phyloP scores from a whole-genome alignment of 768 basidiomycete genomes.

The Hygrophoropsis aurantiaca region DNA sequence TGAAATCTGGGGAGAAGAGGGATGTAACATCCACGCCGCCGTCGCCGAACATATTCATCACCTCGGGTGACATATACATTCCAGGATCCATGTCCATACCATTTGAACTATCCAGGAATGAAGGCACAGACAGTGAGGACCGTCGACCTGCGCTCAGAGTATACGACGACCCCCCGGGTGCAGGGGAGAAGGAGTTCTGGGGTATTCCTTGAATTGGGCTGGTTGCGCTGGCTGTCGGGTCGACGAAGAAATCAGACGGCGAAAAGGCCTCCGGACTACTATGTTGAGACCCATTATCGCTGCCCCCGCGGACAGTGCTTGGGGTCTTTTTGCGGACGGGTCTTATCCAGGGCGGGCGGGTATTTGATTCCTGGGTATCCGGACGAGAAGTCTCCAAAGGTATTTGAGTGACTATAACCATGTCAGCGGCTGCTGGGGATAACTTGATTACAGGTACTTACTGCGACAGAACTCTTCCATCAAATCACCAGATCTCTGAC shows the following conservation, averaged over 20 bases:
- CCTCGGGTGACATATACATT: slow-evolving; percentile 58
- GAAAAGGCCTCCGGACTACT: slow-evolving; percentile 68
- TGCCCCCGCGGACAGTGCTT: slow-evolving; percentile 47
- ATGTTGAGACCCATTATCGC: slow-evolving; percentile 44
- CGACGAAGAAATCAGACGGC: slow-evolving; percentile 62
- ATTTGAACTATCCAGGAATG: slow-evolving; percentile 27
- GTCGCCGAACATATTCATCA: slow-evolving; percentile 62
- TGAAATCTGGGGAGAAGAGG: slow-evolving; percentile 31
- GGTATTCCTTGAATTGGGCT: slow-evolving; percentile 24
- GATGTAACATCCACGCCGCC: slow-evolving; percentile 38
- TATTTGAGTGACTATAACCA: slow-evolving; percentile 69
- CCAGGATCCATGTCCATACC: slow-evolving; percentile 49
- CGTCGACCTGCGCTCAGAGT: slow-evolving; percentile 21
- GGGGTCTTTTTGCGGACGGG: slow-evolving; percentile 80
- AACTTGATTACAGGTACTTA: slow-evolving; percentile 31
- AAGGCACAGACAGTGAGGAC: slow-evolving; percentile 19
- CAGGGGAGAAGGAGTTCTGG: slow-evolving; percentile 21
- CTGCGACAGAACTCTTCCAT: slow-evolving; percentile 95
- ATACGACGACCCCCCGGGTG: slow-evolving; percentile 19
- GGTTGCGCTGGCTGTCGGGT: slow-evolving; percentile 30
- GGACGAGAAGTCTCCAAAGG: slow-evolving; percentile 72
- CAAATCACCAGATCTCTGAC: slow-evolving; percentile 85
- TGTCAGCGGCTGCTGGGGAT: slow-evolving; percentile 8
- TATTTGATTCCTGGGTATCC: slow-evolving; percentile 44
- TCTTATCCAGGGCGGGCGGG: slow-evolving; percentile 83